Conservation (phyloP, 352 stramenopile genomes). For the Phytophthora cactorum region DNA sequence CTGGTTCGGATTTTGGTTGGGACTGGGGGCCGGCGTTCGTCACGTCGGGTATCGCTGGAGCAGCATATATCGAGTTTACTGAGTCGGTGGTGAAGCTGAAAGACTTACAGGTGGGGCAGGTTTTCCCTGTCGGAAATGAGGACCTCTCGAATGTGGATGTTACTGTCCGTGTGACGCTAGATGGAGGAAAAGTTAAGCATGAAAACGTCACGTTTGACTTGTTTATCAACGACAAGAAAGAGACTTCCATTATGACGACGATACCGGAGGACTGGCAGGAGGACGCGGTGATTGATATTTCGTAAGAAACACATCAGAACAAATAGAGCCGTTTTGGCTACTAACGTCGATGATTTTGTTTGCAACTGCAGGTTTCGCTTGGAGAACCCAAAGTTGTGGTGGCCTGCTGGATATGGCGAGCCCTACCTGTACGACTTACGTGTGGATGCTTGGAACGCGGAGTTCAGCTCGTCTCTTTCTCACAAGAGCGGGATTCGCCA, state of each 20-base stretch:
- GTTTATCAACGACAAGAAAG: slow-evolving; percentile 47
- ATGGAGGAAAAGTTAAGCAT: slow-evolving; percentile 30
- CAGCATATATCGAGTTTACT: slow-evolving; percentile 51
- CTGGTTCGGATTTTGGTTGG: slow-evolving; percentile 88
- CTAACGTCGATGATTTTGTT: slow-evolving; percentile 16
- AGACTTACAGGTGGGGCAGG: slow-evolving; percentile 53
- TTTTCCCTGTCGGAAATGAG: slow-evolving; percentile 33
- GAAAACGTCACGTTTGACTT: slow-evolving; percentile 55
- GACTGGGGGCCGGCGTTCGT: slow-evolving; percentile 85
- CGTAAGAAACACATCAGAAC: slow-evolving; percentile 28
- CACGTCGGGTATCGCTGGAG: slow-evolving; percentile 66
- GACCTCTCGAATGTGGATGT: slow-evolving; percentile 51
- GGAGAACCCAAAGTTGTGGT: slow-evolving; percentile 70
- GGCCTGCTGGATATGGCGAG: slow-evolving; percentile 66
- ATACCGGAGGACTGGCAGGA: slow-evolving; percentile 28
- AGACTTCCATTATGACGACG: slow-evolving; percentile 20
- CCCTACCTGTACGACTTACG: slow-evolving; percentile 68
- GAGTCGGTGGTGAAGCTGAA: slow-evolving; percentile 27
- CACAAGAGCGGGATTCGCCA: slow-evolving; percentile 66
- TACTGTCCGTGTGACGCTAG: slow-evolving; percentile 46
- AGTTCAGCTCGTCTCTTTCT: slow-evolving; percentile 39
- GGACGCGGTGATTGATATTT: slow-evolving; percentile 35
- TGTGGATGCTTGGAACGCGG: slow-evolving; percentile 41
- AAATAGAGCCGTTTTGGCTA: background rate
- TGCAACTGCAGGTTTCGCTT: slow-evolving; percentile 42